Percentiles rank a stretch among this genome's conserved stretches.
Evolutionary conservation across 2,329 filamentous ascomycete species (phyloP).

Genomic region (Colletotrichum lini): DNA sequence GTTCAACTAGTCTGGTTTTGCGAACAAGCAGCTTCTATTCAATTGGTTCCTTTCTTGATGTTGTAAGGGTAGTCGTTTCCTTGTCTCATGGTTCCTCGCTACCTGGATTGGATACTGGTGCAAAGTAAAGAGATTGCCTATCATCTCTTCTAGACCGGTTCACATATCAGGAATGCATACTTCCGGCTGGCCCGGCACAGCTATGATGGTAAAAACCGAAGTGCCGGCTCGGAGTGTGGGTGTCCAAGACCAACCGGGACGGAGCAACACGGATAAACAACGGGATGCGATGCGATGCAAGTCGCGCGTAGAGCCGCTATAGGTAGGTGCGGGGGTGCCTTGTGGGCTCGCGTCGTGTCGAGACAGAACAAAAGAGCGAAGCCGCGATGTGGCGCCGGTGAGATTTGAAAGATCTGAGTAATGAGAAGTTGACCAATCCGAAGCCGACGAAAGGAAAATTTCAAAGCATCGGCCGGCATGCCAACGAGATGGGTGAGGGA

Average conservation of each 20-base stretch:
- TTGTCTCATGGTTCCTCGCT: too few relatives aligned
- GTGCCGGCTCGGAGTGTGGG: not conserved
- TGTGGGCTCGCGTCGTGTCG: not conserved
- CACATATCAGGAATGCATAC: too few relatives aligned
- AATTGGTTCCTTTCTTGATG: too few relatives aligned
- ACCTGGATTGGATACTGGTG: too few relatives aligned
- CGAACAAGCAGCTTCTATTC: too few relatives aligned
- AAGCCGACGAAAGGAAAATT: constrained; percentile 13
- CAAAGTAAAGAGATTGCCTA: too few relatives aligned
- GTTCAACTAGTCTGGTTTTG: too few relatives aligned
- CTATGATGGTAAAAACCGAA: not conserved
- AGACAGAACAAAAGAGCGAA: not conserved
- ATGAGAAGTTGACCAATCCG: constrained; percentile 28
- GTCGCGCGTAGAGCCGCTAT: not conserved
- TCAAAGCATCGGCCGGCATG: not conserved
- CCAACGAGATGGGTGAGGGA: not conserved
- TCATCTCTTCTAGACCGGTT: too few relatives aligned
- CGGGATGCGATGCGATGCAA: not conserved
- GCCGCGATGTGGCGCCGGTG: not conserved
- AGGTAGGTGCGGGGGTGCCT: not conserved
- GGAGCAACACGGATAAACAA: not conserved
- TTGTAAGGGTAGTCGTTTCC: too few relatives aligned
- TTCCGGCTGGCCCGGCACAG: not conserved
- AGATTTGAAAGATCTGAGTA: constrained; percentile 38
- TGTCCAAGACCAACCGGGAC: not conserved